Percentiles rank a stretch among this genome's conserved stretches.
Evolutionary conservation across 208 protist genomes (phyloP).

Genomic region (Trypanosoma conorhini): DNA sequence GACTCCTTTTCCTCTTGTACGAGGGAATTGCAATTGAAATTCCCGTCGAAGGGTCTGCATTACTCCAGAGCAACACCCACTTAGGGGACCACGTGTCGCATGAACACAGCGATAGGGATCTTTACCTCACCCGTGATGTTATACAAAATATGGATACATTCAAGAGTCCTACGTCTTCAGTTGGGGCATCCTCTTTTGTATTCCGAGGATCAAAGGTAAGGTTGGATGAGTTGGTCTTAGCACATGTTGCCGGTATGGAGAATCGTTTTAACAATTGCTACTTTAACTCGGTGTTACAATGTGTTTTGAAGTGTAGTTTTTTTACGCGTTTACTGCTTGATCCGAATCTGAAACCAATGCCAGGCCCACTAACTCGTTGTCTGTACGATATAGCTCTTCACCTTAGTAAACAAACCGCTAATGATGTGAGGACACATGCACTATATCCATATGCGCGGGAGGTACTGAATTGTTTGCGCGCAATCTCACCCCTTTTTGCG

Average conservation of each 20-base stretch:
- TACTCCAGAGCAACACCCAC: neutral
- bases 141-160: neutral
- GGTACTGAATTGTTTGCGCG: constrained; percentile 51
- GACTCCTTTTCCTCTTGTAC: constrained; percentile 1
- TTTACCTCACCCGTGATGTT: neutral
- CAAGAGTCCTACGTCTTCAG: neutral
- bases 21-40: constrained; percentile 9
- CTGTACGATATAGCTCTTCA: constrained; percentile 49
- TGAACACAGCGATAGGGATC: neutral
- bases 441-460: constrained; percentile 44
- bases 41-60: neutral
- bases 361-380: constrained; percentile 55
- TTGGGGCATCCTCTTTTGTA: neutral
- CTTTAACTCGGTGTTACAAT: constrained; percentile 96
- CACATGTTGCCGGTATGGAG: constrained; percentile 73
- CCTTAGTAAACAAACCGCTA: constrained; percentile 44
- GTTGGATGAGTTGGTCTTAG: constrained; percentile 17
- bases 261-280: constrained; percentile 96
- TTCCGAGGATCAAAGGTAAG: neutral
- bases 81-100: neutral
- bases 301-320: constrained; percentile 77
- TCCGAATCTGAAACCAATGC: constrained; percentile 5
- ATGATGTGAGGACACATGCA: constrained; percentile 50
- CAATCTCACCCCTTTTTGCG: constrained; percentile 55
- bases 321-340: constrained; percentile 51